A percentile compares a stretch with the other conserved stretches of the same genome.
phyloP scores from a whole-genome alignment of 1,284 basidiomycete genomes.

The Sanghuangporus sanghuang region DNA sequence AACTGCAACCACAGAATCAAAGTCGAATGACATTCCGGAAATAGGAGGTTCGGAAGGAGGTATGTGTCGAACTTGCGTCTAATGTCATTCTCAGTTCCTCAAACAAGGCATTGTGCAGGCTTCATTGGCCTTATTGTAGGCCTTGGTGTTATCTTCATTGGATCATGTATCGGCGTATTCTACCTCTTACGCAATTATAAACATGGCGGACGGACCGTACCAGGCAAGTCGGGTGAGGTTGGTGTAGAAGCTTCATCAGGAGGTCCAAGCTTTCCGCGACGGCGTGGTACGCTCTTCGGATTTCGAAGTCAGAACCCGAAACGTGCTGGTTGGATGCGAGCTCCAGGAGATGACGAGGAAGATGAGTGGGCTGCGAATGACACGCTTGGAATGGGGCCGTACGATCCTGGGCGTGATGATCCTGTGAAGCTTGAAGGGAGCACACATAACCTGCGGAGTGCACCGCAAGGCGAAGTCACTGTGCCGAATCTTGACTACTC shows the following conservation, averaged over 20 bases:
- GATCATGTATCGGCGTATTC: conserved; percentile 16
- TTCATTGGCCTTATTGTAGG: conserved; percentile 20
- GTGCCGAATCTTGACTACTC: background rate
- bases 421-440: conserved; percentile 3
- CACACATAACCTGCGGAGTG: background rate
- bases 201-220: conserved; percentile 16
- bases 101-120: background rate
- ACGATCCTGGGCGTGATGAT: conserved; percentile 4
- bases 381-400: background rate
- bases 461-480: background rate
- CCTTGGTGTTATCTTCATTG: conserved; percentile 16
- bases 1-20: conserved; percentile 6
- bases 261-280: conserved; percentile 2
- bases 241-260: conserved; percentile 6
- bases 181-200: conserved; percentile 16
- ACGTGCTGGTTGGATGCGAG: conserved; percentile 13
- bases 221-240: conserved; percentile 13
- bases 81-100: background rate
- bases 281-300: conserved; percentile 17
- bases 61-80: background rate
- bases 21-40: conserved; percentile 13
- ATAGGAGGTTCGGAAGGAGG: conserved; percentile 19
- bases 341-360: conserved; percentile 16
- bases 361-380: conserved; percentile 17
- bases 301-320: conserved; percentile 7